Evolutionary conservation across 495 filamentous ascomycete genomes (phyloP).

Genomic region (Glonium stellatum): DNA sequence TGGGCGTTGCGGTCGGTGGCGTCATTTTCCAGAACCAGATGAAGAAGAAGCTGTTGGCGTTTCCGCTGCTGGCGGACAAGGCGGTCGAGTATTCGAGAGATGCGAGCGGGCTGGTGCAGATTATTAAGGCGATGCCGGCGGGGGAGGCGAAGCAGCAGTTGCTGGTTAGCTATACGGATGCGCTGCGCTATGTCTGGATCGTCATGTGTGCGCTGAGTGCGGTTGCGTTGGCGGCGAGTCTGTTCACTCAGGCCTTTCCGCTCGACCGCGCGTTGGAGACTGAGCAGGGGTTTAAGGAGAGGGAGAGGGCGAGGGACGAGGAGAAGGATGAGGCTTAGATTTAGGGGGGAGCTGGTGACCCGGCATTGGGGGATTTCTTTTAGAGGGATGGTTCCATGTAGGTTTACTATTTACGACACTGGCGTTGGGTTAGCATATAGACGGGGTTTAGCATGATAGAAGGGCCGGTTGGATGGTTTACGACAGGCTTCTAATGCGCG

Average conservation of each 20-base stretch:
- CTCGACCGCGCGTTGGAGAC: slow-evolving; percentile 32
- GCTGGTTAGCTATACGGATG: slow-evolving; percentile 35
- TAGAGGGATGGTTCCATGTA: too few relatives aligned
- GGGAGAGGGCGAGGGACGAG: slow-evolving; percentile 23
- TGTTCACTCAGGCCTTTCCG: slow-evolving; percentile 42
- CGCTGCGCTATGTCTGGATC: slow-evolving; percentile 34
- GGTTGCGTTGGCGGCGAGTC: slow-evolving; percentile 44
- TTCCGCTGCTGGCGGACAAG: slow-evolving; percentile 29
- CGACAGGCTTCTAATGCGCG: too few relatives aligned
- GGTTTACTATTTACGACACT: too few relatives aligned
- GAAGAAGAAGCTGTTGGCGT: slow-evolving; percentile 38
- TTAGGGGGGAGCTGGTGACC: too few relatives aligned
- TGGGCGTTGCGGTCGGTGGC: slow-evolving; percentile 56
- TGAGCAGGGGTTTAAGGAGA: slow-evolving; percentile 35
- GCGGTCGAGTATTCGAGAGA: slow-evolving; percentile 39
- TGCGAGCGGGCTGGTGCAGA: slow-evolving; percentile 43
- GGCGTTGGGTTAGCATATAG: too few relatives aligned
- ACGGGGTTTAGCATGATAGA: too few relatives aligned
- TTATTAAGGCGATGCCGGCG: slow-evolving; percentile 35
- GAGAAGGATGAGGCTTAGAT: neutral
- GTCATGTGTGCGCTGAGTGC: slow-evolving; percentile 46
- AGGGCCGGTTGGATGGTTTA: too few relatives aligned
- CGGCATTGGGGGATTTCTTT: too few relatives aligned
- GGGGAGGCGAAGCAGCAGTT: slow-evolving; percentile 32
- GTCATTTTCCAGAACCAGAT: slow-evolving; percentile 54